Evolutionary conservation across 1,284 basidiomycete genomes (phyloP), one percentile per base, ranked within the genome.

Genomic region (Pseudozyma thailandica): DNA sequence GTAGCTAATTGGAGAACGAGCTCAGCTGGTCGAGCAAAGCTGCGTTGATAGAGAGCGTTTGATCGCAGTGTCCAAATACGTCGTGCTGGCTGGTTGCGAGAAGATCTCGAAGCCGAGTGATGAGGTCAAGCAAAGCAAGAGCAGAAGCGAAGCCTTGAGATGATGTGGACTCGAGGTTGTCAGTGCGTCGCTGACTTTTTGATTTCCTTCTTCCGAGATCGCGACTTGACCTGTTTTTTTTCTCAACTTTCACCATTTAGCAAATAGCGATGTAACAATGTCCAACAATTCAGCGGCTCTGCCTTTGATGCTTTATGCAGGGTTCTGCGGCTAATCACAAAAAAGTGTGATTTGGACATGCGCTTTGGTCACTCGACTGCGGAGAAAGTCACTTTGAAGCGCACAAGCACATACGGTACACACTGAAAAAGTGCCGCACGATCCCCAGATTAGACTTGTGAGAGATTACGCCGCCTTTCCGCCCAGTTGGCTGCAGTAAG

Each of bases 201-300:
- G 44, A 33, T 16, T 38, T 48, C 54, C 54, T 49, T 56, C 46
- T 56, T 57, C 55, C 55, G 55, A 57, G 48, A 57, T 57, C 42
- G 54, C 46, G 46, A 43, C 30, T 20, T 12, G n/a, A 26, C 15
- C n/a, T 4, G 7, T n/a, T 38, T 38, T 43, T 47, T 33, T 25
- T 5, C 7, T 30, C 18, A n/a, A 45, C 10, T 41, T 35, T 9
- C 4, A 5, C 37, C 2, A 20, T 15, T 8, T n/a, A n/a, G n/a
- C 31, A 4, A 4, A 3, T 1, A 1, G 30, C 12, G 23, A 21
- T 16, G 1, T 54, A 56, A 50, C 46, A 49, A 13, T 12, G 13
- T 15, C 8, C 18, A 26, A 50, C 12, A 26, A n/a, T 38, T 16
- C 12, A 33, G 13, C 10, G 49, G 25, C 30, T 6, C 2, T 46